phyloP scores from a whole-genome alignment of 148 eudicot genomes.

The Camellia lanceoleosa region DNA sequence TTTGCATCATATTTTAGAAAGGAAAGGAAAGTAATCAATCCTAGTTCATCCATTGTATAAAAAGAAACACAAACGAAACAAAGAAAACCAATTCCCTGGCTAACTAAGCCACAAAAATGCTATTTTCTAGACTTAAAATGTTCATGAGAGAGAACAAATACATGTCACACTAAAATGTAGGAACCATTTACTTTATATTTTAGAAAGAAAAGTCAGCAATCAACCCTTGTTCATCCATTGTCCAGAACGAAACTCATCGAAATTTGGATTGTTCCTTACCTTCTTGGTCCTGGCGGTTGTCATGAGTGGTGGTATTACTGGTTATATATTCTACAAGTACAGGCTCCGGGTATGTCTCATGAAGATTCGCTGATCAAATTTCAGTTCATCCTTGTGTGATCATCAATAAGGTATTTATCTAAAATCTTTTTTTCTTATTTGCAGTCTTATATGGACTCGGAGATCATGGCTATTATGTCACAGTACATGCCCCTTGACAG shows the following conservation, averaged over 20 bases:
- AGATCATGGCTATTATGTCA: constrained; percentile 95
- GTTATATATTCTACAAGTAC: constrained; percentile 86
- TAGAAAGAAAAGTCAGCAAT: neutral
- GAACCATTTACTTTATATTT: neutral
- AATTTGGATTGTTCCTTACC: constrained; percentile 46
- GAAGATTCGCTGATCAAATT: neutral
- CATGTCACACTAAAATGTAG: neutral
- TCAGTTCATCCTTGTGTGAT: neutral
- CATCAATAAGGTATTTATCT: neutral
- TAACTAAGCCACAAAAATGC: no score
- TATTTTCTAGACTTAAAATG: neutral
- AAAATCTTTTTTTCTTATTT: constrained; percentile 4
- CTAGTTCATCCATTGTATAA: constrained; percentile 30
- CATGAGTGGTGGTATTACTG: constrained; percentile 48
- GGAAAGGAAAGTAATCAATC: neutral
- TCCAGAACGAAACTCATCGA: constrained; percentile 61
- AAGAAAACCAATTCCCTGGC: no score
- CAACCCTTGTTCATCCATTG: neutral
- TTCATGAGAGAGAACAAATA: neutral
- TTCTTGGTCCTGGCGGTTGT: constrained; percentile 51
- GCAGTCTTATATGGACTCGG: constrained; percentile 97
- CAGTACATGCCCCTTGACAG: constrained; percentile 96
- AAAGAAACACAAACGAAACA: constrained; percentile 26
- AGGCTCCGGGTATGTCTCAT: constrained; percentile 66
- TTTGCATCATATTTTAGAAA: neutral